phyloP scores from a whole-genome alignment of 2,329 filamentous ascomycete genomes.

The Colletotrichum filicis region DNA sequence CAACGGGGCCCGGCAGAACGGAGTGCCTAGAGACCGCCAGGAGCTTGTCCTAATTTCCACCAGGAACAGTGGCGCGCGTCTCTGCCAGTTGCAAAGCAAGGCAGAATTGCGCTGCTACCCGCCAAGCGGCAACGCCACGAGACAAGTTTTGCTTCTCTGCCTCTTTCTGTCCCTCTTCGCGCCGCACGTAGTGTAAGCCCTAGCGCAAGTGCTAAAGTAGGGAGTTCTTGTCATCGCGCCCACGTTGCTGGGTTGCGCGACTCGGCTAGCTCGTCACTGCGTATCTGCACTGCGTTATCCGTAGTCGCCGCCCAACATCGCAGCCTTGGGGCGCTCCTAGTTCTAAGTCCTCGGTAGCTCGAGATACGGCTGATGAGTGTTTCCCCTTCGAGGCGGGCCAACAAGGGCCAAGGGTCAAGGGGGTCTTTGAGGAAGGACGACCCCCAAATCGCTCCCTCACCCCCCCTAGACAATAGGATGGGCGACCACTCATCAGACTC shows the following conservation, averaged over 20 bases:
- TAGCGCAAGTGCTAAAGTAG: slow-evolving; percentile 25
- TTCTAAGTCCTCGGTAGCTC: background rate
- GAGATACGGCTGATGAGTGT: background rate
- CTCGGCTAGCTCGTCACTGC: slow-evolving; percentile 7
- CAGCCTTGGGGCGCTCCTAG: background rate
- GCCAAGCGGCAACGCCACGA: slow-evolving; percentile 29
- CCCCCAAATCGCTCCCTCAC: background rate
- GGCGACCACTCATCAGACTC: slow-evolving; percentile 27
- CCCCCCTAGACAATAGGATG: slow-evolving; percentile 3
- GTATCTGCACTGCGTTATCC: background rate
- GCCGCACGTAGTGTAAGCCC: slow-evolving; percentile 17
- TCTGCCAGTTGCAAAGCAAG: slow-evolving; percentile 13
- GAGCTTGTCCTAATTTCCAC: slow-evolving; percentile 34
- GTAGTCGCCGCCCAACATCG: background rate
- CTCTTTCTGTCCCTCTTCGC: background rate
- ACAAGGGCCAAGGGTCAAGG: slow-evolving; percentile 13
- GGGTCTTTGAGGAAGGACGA: background rate
- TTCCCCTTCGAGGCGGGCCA: background rate
- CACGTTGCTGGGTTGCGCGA: slow-evolving; percentile 31
- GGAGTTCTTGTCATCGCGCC: slow-evolving; percentile 16
- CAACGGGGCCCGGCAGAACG: background rate
- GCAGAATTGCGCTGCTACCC: slow-evolving; percentile 11
- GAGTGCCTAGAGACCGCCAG: slow-evolving; percentile 1
- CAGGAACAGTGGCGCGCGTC: slow-evolving; percentile 31
- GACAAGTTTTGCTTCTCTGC: background rate